Conservation (phyloP, 768 basidiomycete genomes). For the Naganishia antarctica region DNA sequence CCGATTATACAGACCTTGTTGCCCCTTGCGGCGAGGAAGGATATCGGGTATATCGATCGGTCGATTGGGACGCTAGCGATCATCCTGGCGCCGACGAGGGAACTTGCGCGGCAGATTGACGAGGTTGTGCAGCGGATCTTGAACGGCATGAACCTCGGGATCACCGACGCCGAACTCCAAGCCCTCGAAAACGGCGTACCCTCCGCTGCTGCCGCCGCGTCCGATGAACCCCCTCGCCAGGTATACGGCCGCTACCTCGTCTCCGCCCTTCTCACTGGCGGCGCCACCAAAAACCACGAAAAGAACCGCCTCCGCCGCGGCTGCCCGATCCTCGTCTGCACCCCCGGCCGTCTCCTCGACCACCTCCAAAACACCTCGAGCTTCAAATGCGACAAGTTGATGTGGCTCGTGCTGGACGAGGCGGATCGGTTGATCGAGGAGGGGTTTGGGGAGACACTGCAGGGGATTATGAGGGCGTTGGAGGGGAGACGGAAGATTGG, state of each 20-base stretch:
- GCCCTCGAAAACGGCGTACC: background rate
- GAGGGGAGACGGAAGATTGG: slow-evolving; percentile 78
- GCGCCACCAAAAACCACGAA: slow-evolving; percentile 89
- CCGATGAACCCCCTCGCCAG: slow-evolving; percentile 35
- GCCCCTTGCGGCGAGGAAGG: slow-evolving; percentile 54
- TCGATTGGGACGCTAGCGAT: slow-evolving; percentile 91
- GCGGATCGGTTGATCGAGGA: slow-evolving; percentile 97
- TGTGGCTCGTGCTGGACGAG: slow-evolving; percentile 95
- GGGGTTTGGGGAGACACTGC: slow-evolving; percentile 93
- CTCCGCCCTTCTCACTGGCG: slow-evolving; percentile 85
- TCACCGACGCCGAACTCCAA: slow-evolving; percentile 17
- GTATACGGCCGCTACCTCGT: slow-evolving; percentile 75
- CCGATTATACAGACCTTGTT: slow-evolving; percentile 93
- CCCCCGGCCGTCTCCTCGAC: slow-evolving; percentile 89
- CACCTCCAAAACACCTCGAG: slow-evolving; percentile 93
- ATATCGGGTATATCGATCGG: slow-evolving; percentile 76
- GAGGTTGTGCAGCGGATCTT: slow-evolving; percentile 84
- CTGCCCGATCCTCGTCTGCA: slow-evolving; percentile 87
- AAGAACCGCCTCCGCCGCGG: slow-evolving; percentile 93
- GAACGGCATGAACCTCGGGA: slow-evolving; percentile 52
- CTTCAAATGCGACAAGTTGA: slow-evolving; percentile 85
- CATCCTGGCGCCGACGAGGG: slow-evolving; percentile 89
- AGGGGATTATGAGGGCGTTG: slow-evolving; percentile 77
- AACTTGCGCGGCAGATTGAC: slow-evolving; percentile 92
- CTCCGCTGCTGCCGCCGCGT: slow-evolving; percentile 33